Evolutionary conservation across 2,329 filamentous ascomycete species (phyloP), one percentile per base, ranked within the genome.

Genomic region (Colletotrichum tropicicola): DNA sequence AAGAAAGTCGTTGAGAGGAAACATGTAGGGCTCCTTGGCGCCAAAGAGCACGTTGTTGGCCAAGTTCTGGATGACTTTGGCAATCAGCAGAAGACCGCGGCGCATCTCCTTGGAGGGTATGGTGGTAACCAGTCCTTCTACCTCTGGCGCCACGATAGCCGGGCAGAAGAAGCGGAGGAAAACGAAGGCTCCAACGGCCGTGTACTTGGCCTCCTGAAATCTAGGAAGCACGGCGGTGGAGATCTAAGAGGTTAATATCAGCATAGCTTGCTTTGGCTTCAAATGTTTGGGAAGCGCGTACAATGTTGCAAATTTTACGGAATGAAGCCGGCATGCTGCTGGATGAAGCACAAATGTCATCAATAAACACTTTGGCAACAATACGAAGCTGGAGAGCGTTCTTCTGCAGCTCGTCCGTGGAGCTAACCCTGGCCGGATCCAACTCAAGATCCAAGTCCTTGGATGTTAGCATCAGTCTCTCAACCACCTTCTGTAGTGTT

Each of bases 161-260:
- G 89, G 90, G 68, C 89, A 92, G 72, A 92, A 92, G 78, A 92
- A 92, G 8, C 89, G 85, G 23, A 92, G 81, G 71, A 92, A 92
- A 61, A 92, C 87, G 71, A 92, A 92, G 0, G 89, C 89, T 1
- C 89, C 89, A 13, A 92, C 89, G 4, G 89, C 89, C 0, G 89
- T 92, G 71, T 91, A 92, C 74, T 91, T 92, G 6, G 89, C 89
- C 64, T 91, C 89, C 0, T 86, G 87, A 69, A 91, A 92, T 30
- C 86, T 83, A 27, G 82, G 82, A 71, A 88, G 83, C 2, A 91
- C 89, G n/a, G 87, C 84, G 15, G 84, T 79, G 12, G 87, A 88
- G 68, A 91, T 91, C 80, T 87, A 55, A 17, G 12, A 30, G n/a
- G 2, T 15, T 45, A 6, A 37, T 49, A 60, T 73, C 19, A 75